phyloP scores from a whole-genome alignment of 2,329 filamentous ascomycete species.

The Ophiostoma sp. region DNA sequence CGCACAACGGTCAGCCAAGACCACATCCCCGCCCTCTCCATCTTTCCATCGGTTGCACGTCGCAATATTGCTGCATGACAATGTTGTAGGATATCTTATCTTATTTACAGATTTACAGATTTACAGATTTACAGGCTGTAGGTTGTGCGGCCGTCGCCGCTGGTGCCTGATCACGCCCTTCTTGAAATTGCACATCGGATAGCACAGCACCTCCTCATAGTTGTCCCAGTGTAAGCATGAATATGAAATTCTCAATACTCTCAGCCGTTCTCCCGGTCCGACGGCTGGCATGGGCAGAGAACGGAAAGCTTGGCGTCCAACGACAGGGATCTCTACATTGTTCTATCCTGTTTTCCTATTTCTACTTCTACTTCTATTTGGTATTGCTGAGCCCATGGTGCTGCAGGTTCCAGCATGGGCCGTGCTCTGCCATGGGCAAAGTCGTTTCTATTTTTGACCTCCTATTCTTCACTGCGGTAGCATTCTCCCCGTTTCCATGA shows the following conservation, averaged over 20 bases:
- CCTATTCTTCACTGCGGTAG: background rate
- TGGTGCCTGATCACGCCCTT: too few relatives aligned
- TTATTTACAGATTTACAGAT: too few relatives aligned
- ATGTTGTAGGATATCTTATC: background rate
- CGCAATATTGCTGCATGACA: background rate
- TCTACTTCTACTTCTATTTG: too few relatives aligned
- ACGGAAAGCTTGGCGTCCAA: background rate
- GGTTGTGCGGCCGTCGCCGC: too few relatives aligned
- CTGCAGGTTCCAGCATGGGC: background rate
- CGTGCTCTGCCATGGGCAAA: background rate
- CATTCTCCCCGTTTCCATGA: background rate
- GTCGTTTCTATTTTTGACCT: slow-evolving; percentile 1
- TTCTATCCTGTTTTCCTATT: background rate
- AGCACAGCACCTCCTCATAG: too few relatives aligned
- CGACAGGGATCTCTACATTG: background rate
- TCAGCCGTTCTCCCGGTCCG: background rate
- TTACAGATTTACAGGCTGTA: too few relatives aligned
- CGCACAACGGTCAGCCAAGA: background rate
- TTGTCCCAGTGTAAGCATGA: too few relatives aligned
- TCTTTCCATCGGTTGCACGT: background rate
- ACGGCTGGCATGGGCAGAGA: background rate
- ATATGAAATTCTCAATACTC: too few relatives aligned
- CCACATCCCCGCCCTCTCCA: background rate
- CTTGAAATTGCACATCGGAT: too few relatives aligned
- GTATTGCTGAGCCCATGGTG: background rate